Evolutionary conservation across 768 basidiomycete species (phyloP).

Genomic region (Dioszegia hungarica): DNA sequence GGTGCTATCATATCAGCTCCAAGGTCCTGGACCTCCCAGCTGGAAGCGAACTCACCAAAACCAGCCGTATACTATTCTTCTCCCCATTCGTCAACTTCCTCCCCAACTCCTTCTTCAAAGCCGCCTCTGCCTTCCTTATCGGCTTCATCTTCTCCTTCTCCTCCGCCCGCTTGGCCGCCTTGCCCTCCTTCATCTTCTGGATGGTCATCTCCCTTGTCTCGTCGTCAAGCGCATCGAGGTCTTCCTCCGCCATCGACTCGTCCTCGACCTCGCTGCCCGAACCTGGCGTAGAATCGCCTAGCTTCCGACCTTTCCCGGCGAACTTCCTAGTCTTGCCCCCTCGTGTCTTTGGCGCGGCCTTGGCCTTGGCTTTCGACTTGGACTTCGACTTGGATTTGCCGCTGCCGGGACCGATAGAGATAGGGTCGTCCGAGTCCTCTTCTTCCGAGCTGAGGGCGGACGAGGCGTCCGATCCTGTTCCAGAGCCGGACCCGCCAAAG

Average conservation of each 20-base stretch:
- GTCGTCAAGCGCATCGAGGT: constrained; percentile 9
- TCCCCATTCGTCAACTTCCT: constrained; percentile 62
- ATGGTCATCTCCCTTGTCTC: constrained; percentile 7
- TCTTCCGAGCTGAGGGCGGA: not conserved
- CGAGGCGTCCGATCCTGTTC: not conserved
- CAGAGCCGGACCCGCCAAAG: constrained; percentile 8
- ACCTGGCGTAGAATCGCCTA: not conserved
- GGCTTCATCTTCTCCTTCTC: constrained; percentile 36
- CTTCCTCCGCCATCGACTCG: not conserved
- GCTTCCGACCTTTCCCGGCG: not conserved
- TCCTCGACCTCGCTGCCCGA: constrained; percentile 5
- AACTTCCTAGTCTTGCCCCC: not conserved
- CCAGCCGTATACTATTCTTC: constrained; percentile 54
- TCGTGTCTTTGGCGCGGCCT: constrained; percentile 11
- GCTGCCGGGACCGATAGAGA: not conserved
- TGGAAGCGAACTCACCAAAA: constrained; percentile 14
- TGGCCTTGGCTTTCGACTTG: constrained; percentile 14
- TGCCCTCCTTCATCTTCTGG: constrained; percentile 7
- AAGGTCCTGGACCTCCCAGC: not conserved
- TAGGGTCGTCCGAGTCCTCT: constrained; percentile 1
- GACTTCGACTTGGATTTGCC: not conserved
- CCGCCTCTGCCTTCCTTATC: constrained; percentile 44
- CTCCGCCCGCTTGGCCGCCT: constrained; percentile 22
- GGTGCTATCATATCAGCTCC: constrained; percentile 53
- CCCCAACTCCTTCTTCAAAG: constrained; percentile 59